Base-by-base conservation (phyloP, 345 rosid genomes). In the Pugionium cornutum region DNA sequence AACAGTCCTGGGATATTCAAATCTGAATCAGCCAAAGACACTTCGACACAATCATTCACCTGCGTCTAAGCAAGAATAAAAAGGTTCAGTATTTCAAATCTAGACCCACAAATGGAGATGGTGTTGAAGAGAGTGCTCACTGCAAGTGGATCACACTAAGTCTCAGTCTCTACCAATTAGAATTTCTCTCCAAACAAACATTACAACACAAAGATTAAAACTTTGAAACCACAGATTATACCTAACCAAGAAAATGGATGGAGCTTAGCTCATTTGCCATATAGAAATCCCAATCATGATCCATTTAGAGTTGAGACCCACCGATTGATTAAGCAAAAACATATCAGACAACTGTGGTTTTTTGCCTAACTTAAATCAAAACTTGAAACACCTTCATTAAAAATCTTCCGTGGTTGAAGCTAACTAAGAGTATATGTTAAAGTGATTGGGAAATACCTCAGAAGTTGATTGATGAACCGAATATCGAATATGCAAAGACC, bases 1-100 rank as follows among this genome's bases (percentile, higher is more conserved):
- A 77, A 79, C 49, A 92, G 89, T 26, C 97, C 98, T 0, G 97
- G 90, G 62, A 92, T 89, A 50, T 86, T 75, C 65, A 88, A 68
- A 64, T 87, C 98, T 28, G 86, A 79, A 62, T 83, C 85, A 67
- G 57, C 67, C 49, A 81, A 53, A 6, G 84, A 78, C 53, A 87
- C 96, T 3, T 82, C 75, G 64, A 86, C 69, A 8, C 77, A 40
- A 34, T 78, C 81, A 63, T 72, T 78, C 64, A 69, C 83, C 66
- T 78, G 78, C 34, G 30, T 68, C 77, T 64, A 64, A 5, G 1
- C 60, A 53, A 51, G 34, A 62, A 30, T 1, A 46, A 37, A 42
- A 43, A 4, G 37, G 37, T 31, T 4, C n/a, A 30, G 41, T 26
- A 35, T 25, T 44, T 43, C 9, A 39, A 9, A 27, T 5, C 3